Evolutionary conservation across 495 filamentous ascomycete species (phyloP).

Genomic region (Trichodelitschia bisporula): DNA sequence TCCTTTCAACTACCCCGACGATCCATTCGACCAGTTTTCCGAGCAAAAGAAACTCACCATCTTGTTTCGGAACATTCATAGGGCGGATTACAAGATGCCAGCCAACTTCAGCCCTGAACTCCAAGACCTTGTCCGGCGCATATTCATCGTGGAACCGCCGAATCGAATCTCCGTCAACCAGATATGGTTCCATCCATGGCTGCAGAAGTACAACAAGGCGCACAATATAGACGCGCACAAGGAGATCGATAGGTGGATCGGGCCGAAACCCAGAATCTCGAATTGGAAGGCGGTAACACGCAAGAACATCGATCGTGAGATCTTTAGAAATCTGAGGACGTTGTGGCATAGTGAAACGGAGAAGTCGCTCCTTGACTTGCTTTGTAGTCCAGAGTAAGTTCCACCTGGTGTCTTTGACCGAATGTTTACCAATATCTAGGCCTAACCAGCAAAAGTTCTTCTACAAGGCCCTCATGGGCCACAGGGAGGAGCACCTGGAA

Average conservation of each 20-base stretch:
- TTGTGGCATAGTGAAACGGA: constrained; percentile 68
- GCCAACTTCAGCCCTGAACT: constrained; percentile 39
- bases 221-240: constrained; percentile 13
- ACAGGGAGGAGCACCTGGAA: constrained; percentile 59
- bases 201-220: constrained; percentile 45
- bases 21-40: constrained; percentile 24
- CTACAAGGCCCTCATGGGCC: constrained; percentile 59
- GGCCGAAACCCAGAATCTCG: constrained; percentile 24
- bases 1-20: constrained; percentile 31
- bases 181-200: constrained; percentile 64
- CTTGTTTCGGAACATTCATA: constrained; percentile 41
- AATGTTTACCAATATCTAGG: no score
- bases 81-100: constrained; percentile 50
- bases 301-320: constrained; percentile 47
- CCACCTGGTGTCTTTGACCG: background rate
- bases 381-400: constrained; percentile 5
- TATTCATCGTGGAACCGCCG: constrained; percentile 49
- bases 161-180: constrained; percentile 48
- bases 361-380: constrained; percentile 32
- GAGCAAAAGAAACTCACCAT: constrained; percentile 18
- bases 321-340: constrained; percentile 61
- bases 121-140: constrained; percentile 49
- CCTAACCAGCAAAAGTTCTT: constrained; percentile 76
- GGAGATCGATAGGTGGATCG: constrained; percentile 24
- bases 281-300: constrained; percentile 26